Percentiles rank a stretch among this genome's conserved stretches.
Conservation (phyloP, 257 asterid species). For the Solanum gracilifrons region DNA sequence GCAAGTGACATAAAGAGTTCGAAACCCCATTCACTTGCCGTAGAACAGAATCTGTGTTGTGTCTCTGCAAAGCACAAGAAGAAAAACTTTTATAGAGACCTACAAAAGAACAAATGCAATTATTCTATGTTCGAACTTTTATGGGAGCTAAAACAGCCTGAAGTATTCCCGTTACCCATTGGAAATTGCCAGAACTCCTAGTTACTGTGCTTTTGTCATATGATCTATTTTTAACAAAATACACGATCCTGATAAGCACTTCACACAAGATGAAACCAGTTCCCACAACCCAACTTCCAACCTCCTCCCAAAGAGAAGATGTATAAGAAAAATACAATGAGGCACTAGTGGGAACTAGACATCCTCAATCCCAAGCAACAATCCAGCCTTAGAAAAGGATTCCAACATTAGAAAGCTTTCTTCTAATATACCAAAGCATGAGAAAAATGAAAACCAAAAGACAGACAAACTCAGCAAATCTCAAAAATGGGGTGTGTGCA, state of each 20-base stretch:
- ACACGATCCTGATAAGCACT: not conserved
- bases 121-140: not conserved
- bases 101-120: not conserved
- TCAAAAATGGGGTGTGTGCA: not conserved
- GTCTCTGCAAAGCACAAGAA: slow-evolving; percentile 43
- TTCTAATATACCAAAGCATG: not conserved
- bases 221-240: not conserved
- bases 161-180: not conserved
- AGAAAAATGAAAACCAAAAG: not conserved
- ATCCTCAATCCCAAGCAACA: not conserved
- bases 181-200: not conserved
- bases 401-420: not conserved
- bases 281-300: not conserved
- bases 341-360: not conserved
- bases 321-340: not conserved
- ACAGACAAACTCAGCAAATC: not conserved
- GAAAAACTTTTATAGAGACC: not conserved
- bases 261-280: not conserved
- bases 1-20: slow-evolving; percentile 85
- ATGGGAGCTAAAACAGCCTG: not conserved
- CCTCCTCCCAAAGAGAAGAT: not conserved
- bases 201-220: not conserved
- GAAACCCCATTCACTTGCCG: slow-evolving; percentile 98
- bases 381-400: not conserved
- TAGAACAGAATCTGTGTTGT: slow-evolving; percentile 82